These are phyloP conservation scores for Funneliformis caledonium DNA, from an alignment of 371 early-diverging fungal genomes.

Conservation along the genomic window DNA sequence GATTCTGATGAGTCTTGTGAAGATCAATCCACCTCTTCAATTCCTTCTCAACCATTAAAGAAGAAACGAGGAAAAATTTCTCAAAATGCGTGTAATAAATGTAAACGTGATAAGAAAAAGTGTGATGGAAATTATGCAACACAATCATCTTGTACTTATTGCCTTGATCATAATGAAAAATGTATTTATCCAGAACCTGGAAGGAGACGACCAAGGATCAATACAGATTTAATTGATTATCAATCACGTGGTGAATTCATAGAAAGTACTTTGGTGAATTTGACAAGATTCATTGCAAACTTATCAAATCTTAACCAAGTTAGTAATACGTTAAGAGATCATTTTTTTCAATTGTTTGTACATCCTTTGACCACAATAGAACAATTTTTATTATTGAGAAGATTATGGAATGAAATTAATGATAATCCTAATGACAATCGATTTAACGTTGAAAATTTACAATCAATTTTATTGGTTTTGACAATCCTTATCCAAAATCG, in stretches of 20 bases:
- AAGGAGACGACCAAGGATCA: neutral
- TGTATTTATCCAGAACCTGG: conserved; percentile 11
- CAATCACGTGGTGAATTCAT: neutral
- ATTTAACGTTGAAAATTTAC: neutral
- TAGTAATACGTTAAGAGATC: neutral
- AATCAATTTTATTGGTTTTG: neutral
- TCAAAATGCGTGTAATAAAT: conserved; percentile 19
- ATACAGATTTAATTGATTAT: neutral
- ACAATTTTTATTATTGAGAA: conserved; percentile 4
- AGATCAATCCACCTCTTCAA: neutral
- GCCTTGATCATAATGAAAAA: neutral
- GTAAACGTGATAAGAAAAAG: conserved; percentile 14
- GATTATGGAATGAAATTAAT: neutral
- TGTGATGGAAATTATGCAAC: conserved; percentile 21
- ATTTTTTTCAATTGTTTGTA: conserved; percentile 12
- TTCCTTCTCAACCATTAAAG: neutral
- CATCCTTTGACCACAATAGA: neutral
- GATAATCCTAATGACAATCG: neutral
- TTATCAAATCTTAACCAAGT: neutral
- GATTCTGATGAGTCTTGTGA: neutral
- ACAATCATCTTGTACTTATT: conserved; percentile 3
- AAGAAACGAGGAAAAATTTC: conserved; percentile 5
- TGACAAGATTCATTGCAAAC: neutral
- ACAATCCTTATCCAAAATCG: neutral
- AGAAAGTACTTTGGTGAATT: neutral